These are phyloP conservation scores for Penicillium concentricum DNA, from an alignment of 2,329 filamentous ascomycete genomes.

Conservation along the genomic window DNA sequence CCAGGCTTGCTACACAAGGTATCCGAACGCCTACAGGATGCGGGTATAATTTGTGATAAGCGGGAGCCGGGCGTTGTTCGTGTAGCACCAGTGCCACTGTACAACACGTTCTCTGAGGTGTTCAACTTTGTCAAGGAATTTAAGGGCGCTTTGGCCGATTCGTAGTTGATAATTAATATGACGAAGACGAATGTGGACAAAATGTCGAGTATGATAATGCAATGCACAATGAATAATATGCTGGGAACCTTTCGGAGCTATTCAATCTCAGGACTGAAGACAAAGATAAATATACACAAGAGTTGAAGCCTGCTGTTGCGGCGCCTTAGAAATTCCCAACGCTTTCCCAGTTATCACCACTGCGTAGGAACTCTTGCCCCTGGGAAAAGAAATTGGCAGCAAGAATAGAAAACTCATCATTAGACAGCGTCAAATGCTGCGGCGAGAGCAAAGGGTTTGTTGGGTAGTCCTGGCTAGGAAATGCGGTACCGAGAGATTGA, in stretches of 20 bases:
- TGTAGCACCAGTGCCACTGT: constrained; percentile 77
- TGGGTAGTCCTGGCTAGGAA: constrained; percentile 18
- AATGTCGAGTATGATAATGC: background rate
- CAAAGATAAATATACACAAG: background rate
- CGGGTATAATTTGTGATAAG: constrained; percentile 76
- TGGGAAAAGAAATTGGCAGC: constrained; percentile 51
- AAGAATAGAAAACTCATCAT: constrained; percentile 48
- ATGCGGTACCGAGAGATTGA: constrained; percentile 20
- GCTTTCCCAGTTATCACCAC: constrained; percentile 38
- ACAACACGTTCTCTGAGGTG: constrained; percentile 76
- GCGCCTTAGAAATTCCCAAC: constrained; percentile 32
- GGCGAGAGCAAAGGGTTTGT: constrained; percentile 22
- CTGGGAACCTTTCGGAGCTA: background rate
- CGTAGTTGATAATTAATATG: background rate
- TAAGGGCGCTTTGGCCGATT: constrained; percentile 28
- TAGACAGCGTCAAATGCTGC: constrained; percentile 26
- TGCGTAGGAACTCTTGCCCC: constrained; percentile 43
- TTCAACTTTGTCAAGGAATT: constrained; percentile 52
- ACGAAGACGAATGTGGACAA: background rate
- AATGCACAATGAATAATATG: background rate
- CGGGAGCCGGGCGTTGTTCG: constrained; percentile 79
- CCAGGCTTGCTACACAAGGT: constrained; percentile 70
- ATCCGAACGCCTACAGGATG: constrained; percentile 61
- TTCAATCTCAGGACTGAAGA: background rate
- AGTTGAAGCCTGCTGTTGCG: background rate